Evolutionary conservation across 2,329 filamentous ascomycete species (phyloP), one percentile per base, ranked within the genome.

Genomic region (Cladosporium colombiae): DNA sequence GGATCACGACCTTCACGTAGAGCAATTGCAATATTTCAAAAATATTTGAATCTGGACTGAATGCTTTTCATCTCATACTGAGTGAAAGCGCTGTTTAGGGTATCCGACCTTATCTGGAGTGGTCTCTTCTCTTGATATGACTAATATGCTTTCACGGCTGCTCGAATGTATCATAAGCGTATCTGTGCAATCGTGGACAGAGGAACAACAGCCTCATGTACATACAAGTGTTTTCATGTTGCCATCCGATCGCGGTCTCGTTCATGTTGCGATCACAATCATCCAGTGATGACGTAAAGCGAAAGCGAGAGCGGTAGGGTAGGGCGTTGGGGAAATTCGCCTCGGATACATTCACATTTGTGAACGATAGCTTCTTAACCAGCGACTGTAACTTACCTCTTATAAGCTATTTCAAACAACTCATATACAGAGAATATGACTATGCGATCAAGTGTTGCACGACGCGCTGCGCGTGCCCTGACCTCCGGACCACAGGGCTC

Each of bases 271-370:
- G 40, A 46, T 46, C 40, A 46, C 8, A 14, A 11, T 13, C 40
- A 21, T 6, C 40, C 8, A 46, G 40, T 46, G 40, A 21, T 55
- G 52, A 55, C 52, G 52, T 55, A 29, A 55, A 55, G 27, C 52
- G 25, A 55, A 31, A 55, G 52, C 52, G 52, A 55, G 27, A 55
- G 52, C 29, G 52, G 11, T 35, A 14, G 33, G 52, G 11, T 35
- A 14, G 33, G 33, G 52, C 52, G 52, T 10, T 55, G 52, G 25
- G 40, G 52, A 55, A 52, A 55, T 55, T 55, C 52, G 29, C 50
- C 23, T 53, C 50, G 50, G 50, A 53, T 31, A 13, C 37, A 44
- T 40, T 40, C 16, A 40, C 35, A 40, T 18, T 8, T 40, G 35
- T 40, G 14, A 40, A 40, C 16, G 49, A 29, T 52, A 52, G 49